Evolutionary conservation across 228 moss, liverwort and hornwort genomes (phyloP).

Genomic region (Sphagnum magellanicum): DNA sequence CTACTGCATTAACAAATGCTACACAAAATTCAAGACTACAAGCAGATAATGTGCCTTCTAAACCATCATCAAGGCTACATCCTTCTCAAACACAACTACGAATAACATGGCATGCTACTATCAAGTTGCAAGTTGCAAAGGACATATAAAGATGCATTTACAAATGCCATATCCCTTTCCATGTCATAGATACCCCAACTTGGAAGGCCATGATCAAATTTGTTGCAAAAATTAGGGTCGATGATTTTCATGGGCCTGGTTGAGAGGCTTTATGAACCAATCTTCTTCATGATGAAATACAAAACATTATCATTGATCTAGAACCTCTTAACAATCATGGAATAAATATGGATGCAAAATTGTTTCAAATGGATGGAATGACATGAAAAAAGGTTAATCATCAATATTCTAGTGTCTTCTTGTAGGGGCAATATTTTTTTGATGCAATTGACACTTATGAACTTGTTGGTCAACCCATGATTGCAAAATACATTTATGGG

Average conservation of each 20-base stretch:
- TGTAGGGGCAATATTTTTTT: neutral
- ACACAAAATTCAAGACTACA: neutral
- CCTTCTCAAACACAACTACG: neutral
- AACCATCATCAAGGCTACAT: neutral
- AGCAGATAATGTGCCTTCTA: neutral
- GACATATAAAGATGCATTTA: neutral
- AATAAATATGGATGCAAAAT: neutral
- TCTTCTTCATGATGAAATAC: neutral
- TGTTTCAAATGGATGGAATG: neutral
- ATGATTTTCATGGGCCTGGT: neutral
- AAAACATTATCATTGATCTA: neutral
- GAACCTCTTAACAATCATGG: neutral
- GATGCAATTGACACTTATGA: neutral
- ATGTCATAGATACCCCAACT: neutral
- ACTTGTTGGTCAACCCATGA: neutral
- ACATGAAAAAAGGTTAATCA: neutral
- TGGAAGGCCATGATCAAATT: neutral
- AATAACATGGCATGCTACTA: neutral
- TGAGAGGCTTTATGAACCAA: neutral
- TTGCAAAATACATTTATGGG: neutral
- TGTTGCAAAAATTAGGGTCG: neutral
- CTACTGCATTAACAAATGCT: neutral
- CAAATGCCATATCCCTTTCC: neutral
- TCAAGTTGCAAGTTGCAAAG: neutral
- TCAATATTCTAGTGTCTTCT: neutral